Percentiles rank a stretch among this genome's conserved stretches.
These are phyloP conservation scores for Tagetes patula DNA, from an alignment of 129 eudicot genomes.

Conservation along the genomic window DNA sequence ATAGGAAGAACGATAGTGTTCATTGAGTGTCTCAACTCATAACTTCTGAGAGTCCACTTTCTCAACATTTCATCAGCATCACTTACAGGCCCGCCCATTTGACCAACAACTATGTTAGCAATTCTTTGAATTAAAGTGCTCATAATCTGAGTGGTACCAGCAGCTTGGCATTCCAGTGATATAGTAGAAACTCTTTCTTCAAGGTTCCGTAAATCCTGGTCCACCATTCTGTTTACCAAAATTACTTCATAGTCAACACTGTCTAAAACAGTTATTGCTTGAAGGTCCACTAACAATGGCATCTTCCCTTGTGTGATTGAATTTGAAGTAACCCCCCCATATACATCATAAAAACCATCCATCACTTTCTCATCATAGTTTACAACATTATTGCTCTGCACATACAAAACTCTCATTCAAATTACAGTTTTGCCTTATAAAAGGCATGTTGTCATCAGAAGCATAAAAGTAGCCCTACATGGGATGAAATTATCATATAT, in stretches of 20 bases:
- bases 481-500: background rate
- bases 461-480: slow-evolving; percentile 18
- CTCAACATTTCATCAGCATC: slow-evolving; percentile 76
- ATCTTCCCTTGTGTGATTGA: slow-evolving; percentile 59
- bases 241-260: slow-evolving; percentile 71
- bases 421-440: slow-evolving; percentile 17
- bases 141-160: slow-evolving; percentile 42
- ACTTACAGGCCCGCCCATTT: slow-evolving; percentile 90
- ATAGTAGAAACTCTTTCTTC: slow-evolving; percentile 58
- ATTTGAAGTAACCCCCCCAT: slow-evolving; percentile 57
- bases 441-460: slow-evolving; percentile 27
- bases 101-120: slow-evolving; percentile 70
- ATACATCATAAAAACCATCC: slow-evolving; percentile 89
- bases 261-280: slow-evolving; percentile 56
- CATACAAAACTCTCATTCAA: slow-evolving; percentile 29
- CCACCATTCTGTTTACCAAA: slow-evolving; percentile 62
- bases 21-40: slow-evolving; percentile 47
- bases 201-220: slow-evolving; percentile 55
- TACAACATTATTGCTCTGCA: slow-evolving; percentile 82
- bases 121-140: slow-evolving; percentile 58
- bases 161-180: slow-evolving; percentile 49
- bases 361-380: slow-evolving; percentile 78
- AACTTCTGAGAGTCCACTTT: slow-evolving; percentile 66
- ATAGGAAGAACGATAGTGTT: slow-evolving; percentile 73
- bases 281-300: slow-evolving; percentile 72